Percentiles rank a stretch among this genome's conserved stretches.
Evolutionary conservation across 2,329 filamentous ascomycete species (phyloP).

Genomic region (Diplocarpon mali): DNA sequence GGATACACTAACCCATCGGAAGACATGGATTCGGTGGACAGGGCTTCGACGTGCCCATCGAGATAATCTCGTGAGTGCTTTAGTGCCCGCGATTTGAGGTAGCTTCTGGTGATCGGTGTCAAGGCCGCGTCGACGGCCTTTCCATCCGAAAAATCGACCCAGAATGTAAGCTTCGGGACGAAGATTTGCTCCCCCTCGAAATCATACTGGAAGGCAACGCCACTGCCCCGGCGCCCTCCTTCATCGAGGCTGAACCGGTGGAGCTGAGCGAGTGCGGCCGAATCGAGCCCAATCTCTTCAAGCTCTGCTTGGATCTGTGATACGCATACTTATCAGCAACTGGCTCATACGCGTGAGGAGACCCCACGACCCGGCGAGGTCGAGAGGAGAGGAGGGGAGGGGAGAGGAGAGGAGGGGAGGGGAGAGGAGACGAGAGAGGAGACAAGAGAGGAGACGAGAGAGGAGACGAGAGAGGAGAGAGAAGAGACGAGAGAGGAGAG

Average conservation of each 20-base stretch:
- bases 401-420: too few relatives aligned
- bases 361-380: too few relatives aligned
- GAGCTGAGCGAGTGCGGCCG: constrained; percentile 56
- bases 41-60: background rate
- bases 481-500: too few relatives aligned
- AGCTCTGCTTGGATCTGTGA: constrained; percentile 46
- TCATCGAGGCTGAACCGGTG: constrained; percentile 15
- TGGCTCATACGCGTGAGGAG: background rate
- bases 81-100: constrained; percentile 45
- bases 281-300: constrained; percentile 57
- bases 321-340: background rate
- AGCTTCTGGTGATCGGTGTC: constrained; percentile 42
- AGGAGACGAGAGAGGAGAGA: too few relatives aligned
- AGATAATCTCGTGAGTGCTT: background rate
- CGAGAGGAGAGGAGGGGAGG: too few relatives aligned
- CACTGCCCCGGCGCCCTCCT: constrained; percentile 5
- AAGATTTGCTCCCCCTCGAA: constrained; percentile 43
- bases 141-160: constrained; percentile 55
- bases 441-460: too few relatives aligned
- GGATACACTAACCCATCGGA: background rate
- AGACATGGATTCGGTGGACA: background rate
- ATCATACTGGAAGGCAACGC: constrained; percentile 39
- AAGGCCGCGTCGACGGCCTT: constrained; percentile 57
- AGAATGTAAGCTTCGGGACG: constrained; percentile 58
- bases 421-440: too few relatives aligned